A percentile compares a stretch with the other conserved stretches of the same genome.
Evolutionary conservation across 208 protist species (phyloP).

Genomic region (Acanthamoeba lenticulata): DNA sequence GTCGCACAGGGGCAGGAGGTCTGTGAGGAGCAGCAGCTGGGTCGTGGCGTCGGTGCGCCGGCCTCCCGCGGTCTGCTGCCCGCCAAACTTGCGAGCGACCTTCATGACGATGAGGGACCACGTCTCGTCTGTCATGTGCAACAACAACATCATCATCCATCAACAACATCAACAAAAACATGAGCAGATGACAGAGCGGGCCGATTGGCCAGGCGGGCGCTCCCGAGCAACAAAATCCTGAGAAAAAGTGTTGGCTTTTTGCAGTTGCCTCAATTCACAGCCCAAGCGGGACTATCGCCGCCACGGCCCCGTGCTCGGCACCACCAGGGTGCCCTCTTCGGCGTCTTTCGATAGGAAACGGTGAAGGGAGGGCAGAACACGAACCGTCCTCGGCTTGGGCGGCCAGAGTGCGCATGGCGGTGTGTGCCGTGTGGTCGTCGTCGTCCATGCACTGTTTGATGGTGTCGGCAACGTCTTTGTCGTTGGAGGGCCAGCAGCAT

Average conservation of each 20-base stretch:
- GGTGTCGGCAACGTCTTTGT: conserved; percentile 32
- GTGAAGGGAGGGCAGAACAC: too few relatives aligned
- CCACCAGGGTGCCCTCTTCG: too few relatives aligned
- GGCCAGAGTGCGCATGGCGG: conserved; percentile 58
- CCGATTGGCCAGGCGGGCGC: too few relatives aligned
- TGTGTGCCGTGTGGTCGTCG: conserved; percentile 53
- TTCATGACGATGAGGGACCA: not conserved
- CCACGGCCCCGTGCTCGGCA: too few relatives aligned
- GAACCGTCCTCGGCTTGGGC: conserved; percentile 53
- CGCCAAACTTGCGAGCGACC: conserved; percentile 4
- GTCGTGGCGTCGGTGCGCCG: not conserved
- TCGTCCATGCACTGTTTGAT: conserved; percentile 62
- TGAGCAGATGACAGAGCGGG: too few relatives aligned
- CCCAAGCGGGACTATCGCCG: not conserved
- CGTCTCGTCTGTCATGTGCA: not conserved
- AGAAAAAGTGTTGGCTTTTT: not conserved
- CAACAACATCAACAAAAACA: too few relatives aligned
- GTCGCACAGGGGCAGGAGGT: conserved; percentile 27
- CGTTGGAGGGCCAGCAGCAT: not conserved
- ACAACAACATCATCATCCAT: not conserved
- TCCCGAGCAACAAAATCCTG: too few relatives aligned
- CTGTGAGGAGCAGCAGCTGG: conserved; percentile 4
- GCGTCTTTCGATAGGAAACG: too few relatives aligned
- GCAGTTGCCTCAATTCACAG: too few relatives aligned
- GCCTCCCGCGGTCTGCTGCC: not conserved